A percentile compares a stretch with the other conserved stretches of the same genome.
phyloP scores from a whole-genome alignment of 2,329 filamentous ascomycete species.

The Penicillium sp. region DNA sequence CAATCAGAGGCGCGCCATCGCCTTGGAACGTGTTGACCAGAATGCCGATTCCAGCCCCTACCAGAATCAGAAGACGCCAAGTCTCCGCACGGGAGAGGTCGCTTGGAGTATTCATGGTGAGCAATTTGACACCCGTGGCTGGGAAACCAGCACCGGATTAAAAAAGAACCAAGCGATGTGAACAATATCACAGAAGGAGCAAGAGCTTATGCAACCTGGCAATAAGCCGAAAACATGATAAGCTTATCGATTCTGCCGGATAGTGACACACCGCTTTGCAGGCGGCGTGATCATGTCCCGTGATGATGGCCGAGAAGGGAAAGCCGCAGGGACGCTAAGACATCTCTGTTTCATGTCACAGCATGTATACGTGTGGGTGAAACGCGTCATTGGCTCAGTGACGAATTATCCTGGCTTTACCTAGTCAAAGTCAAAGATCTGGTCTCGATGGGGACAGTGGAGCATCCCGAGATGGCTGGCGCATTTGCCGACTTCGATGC shows the following conservation, averaged over 20 bases:
- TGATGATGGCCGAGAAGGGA: constrained; percentile 20
- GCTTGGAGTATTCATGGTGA: constrained; percentile 31
- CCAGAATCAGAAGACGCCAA: constrained; percentile 58
- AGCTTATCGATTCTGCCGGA: constrained; percentile 22
- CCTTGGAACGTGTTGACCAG: constrained; percentile 73
- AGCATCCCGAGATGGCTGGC: constrained; percentile 32
- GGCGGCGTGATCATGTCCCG: constrained; percentile 18
- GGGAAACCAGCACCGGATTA: background rate
- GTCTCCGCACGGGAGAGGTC: constrained; percentile 52
- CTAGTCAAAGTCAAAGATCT: constrained; percentile 3
- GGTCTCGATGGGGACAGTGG: constrained; percentile 21
- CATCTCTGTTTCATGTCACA: constrained; percentile 22
- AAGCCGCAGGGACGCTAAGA: constrained; percentile 18
- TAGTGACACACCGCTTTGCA: constrained; percentile 23
- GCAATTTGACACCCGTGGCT: background rate
- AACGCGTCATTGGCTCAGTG: constrained; percentile 18
- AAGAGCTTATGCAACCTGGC: constrained; percentile 31
- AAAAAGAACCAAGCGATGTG: background rate
- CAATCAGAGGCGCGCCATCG: constrained; percentile 83
- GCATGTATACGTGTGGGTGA: constrained; percentile 18
- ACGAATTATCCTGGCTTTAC: constrained; percentile 3
- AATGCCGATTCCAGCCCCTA: constrained; percentile 65
- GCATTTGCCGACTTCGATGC: constrained; percentile 44
- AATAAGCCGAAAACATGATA: constrained; percentile 19
- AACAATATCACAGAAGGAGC: constrained; percentile 2